Conservation (phyloP, 2,329 filamentous ascomycete genomes). For the Pezicula radicicola region DNA sequence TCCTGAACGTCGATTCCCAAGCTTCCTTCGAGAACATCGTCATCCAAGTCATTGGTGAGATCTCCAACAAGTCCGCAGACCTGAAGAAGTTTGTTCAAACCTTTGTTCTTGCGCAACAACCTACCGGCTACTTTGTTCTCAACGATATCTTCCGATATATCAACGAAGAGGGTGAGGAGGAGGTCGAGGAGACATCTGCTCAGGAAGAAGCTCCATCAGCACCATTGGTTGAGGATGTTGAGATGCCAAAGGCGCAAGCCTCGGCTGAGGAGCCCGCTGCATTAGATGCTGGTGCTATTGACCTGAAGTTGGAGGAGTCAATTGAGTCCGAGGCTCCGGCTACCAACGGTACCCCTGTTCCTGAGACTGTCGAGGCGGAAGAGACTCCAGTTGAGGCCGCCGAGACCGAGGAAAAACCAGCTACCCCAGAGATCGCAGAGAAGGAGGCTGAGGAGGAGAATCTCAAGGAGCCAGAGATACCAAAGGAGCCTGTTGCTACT, state of each 20-base stretch:
- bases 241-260: conserved; percentile 28
- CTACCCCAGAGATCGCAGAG: conserved; percentile 24
- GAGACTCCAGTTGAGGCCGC: conserved; percentile 26
- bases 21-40: conserved; percentile 90
- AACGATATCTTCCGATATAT: conserved; percentile 98
- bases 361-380: conserved; percentile 35
- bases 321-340: conserved; percentile 35
- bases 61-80: conserved; percentile 87
- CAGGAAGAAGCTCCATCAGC: conserved; percentile 21
- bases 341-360: conserved; percentile 39
- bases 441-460: conserved; percentile 51
- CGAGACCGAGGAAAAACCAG: conserved; percentile 25
- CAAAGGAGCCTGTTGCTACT: conserved; percentile 58
- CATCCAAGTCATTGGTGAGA: conserved; percentile 97
- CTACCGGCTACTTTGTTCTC: conserved; percentile 95
- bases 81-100: conserved; percentile 98
- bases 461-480: conserved; percentile 59
- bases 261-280: conserved; percentile 31
- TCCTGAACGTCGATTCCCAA: conserved; percentile 97
- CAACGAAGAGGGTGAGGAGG: conserved; percentile 77
- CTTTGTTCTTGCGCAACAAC: conserved; percentile 93
- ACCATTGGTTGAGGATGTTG: conserved; percentile 26
- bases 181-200: conserved; percentile 39
- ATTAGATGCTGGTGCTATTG: conserved; percentile 53
- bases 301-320: conserved; percentile 73